Evolutionary conservation across 2,329 filamentous ascomycete species (phyloP).

Genomic region (Paraphoma chrysanthemicola): DNA sequence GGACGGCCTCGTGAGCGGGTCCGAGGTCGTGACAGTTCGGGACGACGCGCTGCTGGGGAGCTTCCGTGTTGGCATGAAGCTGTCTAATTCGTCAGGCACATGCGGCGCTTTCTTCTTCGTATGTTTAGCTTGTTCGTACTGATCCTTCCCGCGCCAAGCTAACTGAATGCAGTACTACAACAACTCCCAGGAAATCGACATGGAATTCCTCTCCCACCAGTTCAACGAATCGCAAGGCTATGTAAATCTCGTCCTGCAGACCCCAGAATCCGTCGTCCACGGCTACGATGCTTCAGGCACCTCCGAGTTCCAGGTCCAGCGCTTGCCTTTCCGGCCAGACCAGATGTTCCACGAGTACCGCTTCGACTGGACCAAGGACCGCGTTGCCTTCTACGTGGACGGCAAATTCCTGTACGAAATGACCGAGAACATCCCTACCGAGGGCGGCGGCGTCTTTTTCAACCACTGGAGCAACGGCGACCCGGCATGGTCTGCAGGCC

Average conservation of each 20-base stretch:
- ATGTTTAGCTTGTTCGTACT: conserved; percentile 16
- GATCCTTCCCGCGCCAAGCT: conserved; percentile 3
- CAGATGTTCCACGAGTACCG: conserved; percentile 77
- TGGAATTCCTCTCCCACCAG: conserved; percentile 76
- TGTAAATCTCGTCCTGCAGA: conserved; percentile 79
- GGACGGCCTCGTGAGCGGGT: conserved; percentile 63
- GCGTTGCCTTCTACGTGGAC: conserved; percentile 75
- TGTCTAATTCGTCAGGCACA: conserved; percentile 68
- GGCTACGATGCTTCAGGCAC: conserved; percentile 70
- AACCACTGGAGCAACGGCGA: conserved; percentile 84
- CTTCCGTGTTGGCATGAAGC: conserved; percentile 71
- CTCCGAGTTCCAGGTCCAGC: conserved; percentile 62
- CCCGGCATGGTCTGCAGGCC: conserved; percentile 72
- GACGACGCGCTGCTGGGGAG: conserved; percentile 73
- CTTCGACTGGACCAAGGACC: conserved; percentile 72
- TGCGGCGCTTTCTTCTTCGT: conserved; percentile 85
- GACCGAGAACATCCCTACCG: conserved; percentile 63
- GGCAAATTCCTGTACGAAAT: conserved; percentile 64
- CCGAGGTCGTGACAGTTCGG: conserved; percentile 69
- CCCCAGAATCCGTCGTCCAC: conserved; percentile 62
- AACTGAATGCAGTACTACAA: conserved; percentile 69
- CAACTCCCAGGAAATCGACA: conserved; percentile 80
- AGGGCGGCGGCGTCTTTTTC: conserved; percentile 71
- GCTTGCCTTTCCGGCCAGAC: conserved; percentile 72
- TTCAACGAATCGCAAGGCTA: conserved; percentile 65